These are phyloP conservation scores for Colletotrichum falcatum DNA, from an alignment of 2,329 filamentous ascomycete species.

Conservation along the genomic window DNA sequence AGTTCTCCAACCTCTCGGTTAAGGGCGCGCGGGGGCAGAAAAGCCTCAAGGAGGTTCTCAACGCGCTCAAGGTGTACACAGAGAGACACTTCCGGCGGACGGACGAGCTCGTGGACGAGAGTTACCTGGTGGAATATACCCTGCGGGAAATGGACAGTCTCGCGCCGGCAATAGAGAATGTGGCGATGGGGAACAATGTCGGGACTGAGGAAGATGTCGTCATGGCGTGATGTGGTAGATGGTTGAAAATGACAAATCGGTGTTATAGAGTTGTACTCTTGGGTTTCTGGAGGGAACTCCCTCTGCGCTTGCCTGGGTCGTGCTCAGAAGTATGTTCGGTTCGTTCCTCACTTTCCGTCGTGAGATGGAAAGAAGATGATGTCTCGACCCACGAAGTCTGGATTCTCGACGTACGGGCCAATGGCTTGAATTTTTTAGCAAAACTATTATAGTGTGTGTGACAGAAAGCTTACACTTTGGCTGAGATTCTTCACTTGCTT, in stretches of 20 bases:
- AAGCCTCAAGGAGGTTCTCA: constrained; percentile 84
- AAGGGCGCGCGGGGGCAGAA: constrained; percentile 68
- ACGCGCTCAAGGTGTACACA: constrained; percentile 90
- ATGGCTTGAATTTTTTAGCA: no score
- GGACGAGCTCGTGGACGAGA: constrained; percentile 93
- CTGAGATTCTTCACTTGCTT: no score
- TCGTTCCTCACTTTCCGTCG: neutral
- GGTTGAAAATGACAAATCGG: neutral
- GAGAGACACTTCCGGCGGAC: constrained; percentile 92
- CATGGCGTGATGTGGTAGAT: constrained; percentile 49
- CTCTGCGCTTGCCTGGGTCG: neutral
- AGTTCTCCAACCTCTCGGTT: constrained; percentile 77
- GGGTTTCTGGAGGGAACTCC: neutral
- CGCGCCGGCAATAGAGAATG: constrained; percentile 56
- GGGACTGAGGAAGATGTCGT: constrained; percentile 56
- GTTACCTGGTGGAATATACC: constrained; percentile 93
- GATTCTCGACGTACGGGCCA: no score
- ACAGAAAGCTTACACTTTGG: no score
- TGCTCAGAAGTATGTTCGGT: neutral
- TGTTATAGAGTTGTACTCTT: neutral
- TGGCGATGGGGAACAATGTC: constrained; percentile 51
- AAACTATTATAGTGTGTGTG: no score
- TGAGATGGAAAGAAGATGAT: neutral
- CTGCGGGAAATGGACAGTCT: constrained; percentile 90
- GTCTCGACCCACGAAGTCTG: no score